Percentiles rank a stretch among this genome's conserved stretches.
These are phyloP conservation scores for Trebouxia sp. DNA, from an alignment of 139 green algal genomes.

Conservation along the genomic window DNA sequence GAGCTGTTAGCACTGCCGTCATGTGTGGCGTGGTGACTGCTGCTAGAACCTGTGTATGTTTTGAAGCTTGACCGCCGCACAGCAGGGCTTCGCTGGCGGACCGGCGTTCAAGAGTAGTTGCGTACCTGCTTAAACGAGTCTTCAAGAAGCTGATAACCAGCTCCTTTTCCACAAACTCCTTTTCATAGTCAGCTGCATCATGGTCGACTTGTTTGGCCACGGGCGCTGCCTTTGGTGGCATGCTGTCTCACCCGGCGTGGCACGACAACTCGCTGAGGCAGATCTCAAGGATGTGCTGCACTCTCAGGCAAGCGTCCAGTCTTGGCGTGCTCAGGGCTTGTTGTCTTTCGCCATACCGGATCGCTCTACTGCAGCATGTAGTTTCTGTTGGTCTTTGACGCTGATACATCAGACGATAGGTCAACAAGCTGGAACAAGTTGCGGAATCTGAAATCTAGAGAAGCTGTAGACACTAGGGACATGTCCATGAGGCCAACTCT, in stretches of 20 bases:
- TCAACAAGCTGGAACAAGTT: neutral
- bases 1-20: too few species aligned
- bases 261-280: neutral
- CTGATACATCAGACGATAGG: too few species aligned
- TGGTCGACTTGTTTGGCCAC: constrained; percentile 39
- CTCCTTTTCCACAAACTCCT: constrained; percentile 75
- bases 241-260: constrained; percentile 18
- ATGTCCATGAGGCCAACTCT: neutral
- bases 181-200: constrained; percentile 56
- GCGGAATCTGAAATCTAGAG: neutral
- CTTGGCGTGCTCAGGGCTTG: too few species aligned
- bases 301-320: too few species aligned
- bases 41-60: too few species aligned
- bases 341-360: too few species aligned
- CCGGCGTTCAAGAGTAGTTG: too few species aligned
- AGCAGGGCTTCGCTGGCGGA: too few species aligned
- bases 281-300: constrained; percentile 23
- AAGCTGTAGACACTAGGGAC: neutral
- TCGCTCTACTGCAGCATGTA: too few species aligned
- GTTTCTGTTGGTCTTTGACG: too few species aligned
- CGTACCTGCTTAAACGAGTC: constrained; percentile 62
- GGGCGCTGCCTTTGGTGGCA: constrained; percentile 70
- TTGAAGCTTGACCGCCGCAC: too few species aligned
- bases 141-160: constrained; percentile 74
- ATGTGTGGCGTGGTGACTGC: too few species aligned